Evolutionary conservation across 2,329 filamentous ascomycete species (phyloP), one percentile per base, ranked within the genome.

Genomic region (Ampelomyces quisqualis): DNA sequence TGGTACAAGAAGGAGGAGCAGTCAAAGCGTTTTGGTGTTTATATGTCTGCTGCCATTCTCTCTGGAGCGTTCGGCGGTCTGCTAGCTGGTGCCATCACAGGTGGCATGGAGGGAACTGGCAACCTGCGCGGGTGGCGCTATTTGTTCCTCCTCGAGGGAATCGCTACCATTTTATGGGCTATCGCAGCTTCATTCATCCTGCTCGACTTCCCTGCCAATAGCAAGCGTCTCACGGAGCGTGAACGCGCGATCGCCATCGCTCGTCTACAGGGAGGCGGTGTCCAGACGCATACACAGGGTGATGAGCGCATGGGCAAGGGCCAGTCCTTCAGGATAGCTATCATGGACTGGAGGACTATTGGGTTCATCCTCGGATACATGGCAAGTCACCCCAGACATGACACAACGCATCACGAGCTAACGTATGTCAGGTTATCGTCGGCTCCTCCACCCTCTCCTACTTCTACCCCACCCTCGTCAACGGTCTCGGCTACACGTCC

Each of bases 1-100:
- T 83, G 79, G 79, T 83, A 83, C 54, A 76, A 77, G 45, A 76
- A 73, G 34, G 72, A 73, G 9, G 80, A 83, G 51, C 73, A 81
- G 28, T 74, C 76, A 0, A 78, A 78, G 35, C 73, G 80, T 2
- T 78, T 79, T 30, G 77, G 72, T 6, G 60, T 82, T 2, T 82
- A 79, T 50, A 77, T 80, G 45, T 77, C 78, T n/a, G 77, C 76
- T 1, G 77, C 77, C 0, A 75, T 81, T 2, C 67, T 79, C 2
- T 77, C 70, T 0, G 76, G 76, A n/a, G 77, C 76, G 2, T 79
- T 79, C 44, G 74, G 74, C 1, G 75, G 75, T 3, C 56, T 79
- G 1, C 58, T 78, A 5, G 75, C 74, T 20, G 75, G 74, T 2
- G 74, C 70, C 4, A 73, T 78, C 13, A 70, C 73, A 3, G 68